Evolutionary conservation across 2,329 filamentous ascomycete genomes (phyloP).

Genomic region (Phialemoniopsis sp.): DNA sequence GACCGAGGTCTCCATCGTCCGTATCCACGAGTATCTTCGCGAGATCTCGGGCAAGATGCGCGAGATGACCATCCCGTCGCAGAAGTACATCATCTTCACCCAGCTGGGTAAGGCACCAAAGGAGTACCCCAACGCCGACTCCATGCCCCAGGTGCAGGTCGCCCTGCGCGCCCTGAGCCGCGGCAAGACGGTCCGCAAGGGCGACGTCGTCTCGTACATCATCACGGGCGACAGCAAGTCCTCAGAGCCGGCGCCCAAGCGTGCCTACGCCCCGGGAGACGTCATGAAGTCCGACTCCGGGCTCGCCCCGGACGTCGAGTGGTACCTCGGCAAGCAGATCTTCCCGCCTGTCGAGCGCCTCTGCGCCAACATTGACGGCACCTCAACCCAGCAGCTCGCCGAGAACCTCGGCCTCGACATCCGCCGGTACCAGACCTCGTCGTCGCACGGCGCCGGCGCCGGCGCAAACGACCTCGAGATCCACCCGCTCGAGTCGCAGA

Average conservation of each 20-base stretch:
- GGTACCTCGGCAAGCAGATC: constrained; percentile 97
- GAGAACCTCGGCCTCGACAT: constrained; percentile 92
- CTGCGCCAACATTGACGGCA: constrained; percentile 91
- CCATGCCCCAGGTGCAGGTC: constrained; percentile 96
- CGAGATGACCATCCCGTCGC: constrained; percentile 65
- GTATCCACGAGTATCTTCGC: constrained; percentile 89
- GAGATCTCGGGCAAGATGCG: constrained; percentile 86
- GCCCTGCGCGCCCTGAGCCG: constrained; percentile 81
- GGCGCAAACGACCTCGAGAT: constrained; percentile 64
- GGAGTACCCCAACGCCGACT: constrained; percentile 90
- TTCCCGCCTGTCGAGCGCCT: constrained; percentile 96
- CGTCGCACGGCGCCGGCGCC: constrained; percentile 43
- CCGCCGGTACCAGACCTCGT: constrained; percentile 64
- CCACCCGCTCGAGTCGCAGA: constrained; percentile 88
- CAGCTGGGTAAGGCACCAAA: constrained; percentile 92
- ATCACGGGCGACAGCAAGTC: constrained; percentile 66
- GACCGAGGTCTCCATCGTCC: constrained; percentile 78
- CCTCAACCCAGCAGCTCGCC: constrained; percentile 82
- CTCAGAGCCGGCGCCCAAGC: constrained; percentile 74
- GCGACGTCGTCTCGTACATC: constrained; percentile 95
- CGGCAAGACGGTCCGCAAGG: constrained; percentile 84
- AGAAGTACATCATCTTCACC: constrained; percentile 96
- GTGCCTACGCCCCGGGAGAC: constrained; percentile 83
- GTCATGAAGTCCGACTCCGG: constrained; percentile 72
- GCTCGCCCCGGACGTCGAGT: constrained; percentile 88